Percentiles rank a stretch among this genome's conserved stretches.
These are phyloP conservation scores for Pecoramyces ruminantium DNA, from an alignment of 192 early-diverging fungal genomes.

Conservation along the genomic window DNA sequence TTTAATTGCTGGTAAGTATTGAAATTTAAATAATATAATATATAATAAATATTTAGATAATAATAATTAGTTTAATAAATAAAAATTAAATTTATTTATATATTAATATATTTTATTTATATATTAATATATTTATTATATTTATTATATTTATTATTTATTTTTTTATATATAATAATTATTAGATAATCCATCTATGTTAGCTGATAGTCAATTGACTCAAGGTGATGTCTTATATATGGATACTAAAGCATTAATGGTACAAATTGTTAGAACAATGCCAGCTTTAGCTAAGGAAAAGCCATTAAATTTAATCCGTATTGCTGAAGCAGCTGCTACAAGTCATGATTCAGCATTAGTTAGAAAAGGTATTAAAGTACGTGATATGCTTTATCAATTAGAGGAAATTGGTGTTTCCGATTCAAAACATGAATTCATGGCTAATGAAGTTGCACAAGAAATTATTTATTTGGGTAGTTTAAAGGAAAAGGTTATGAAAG, in stretches of 20 bases:
- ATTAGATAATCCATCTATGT: background rate
- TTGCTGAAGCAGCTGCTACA: conserved; percentile 73
- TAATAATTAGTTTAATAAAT: too few relatives aligned
- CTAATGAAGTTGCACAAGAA: conserved; percentile 79
- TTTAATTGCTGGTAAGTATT: conserved; percentile 57
- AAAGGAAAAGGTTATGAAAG: conserved; percentile 69
- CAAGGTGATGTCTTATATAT: conserved; percentile 88
- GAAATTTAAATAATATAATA: too few relatives aligned
- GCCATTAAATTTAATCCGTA: conserved; percentile 46
- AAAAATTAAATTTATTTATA: too few relatives aligned
- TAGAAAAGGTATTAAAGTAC: conserved; percentile 86
- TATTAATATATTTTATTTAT: too few relatives aligned
- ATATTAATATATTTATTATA: conserved; percentile 19
- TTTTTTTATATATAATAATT: too few relatives aligned
- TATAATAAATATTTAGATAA: too few relatives aligned
- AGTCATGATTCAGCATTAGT: conserved; percentile 74
- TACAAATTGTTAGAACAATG: conserved; percentile 80
- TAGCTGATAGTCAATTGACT: conserved; percentile 74
- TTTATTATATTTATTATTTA: conserved; percentile 24
- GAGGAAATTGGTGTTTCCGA: conserved; percentile 61
- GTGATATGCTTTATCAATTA: conserved; percentile 80
- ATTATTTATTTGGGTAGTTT: conserved; percentile 79
- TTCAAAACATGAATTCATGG: conserved; percentile 49
- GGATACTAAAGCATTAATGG: conserved; percentile 84
- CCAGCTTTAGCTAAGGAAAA: conserved; percentile 40